Evolutionary conservation across 257 asterid genomes (phyloP), one percentile per base, ranked within the genome.

Genomic region (Nicotiana sylvestris): DNA sequence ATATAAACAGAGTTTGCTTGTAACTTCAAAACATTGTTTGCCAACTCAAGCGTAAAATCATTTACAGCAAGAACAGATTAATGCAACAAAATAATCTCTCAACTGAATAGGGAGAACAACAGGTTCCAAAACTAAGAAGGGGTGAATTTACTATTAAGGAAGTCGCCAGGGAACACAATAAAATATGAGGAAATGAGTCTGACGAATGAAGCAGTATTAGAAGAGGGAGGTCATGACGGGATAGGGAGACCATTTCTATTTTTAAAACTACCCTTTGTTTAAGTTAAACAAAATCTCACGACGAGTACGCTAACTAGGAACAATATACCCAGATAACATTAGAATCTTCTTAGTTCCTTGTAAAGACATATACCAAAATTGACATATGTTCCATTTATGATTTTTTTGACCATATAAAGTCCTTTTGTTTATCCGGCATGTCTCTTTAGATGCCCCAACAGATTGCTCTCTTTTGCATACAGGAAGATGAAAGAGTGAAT

Each of bases 171-270:
- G 11, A 72, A 72, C 27, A 11, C 62, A 49, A 49, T 3, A 49
- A 74, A 49, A 27, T 27, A 49, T 49, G 43, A 74, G 43, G 43
- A 74, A 74, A 62, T 74, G 80, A 74, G 27, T 72, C 60, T 49
- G 80, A 74, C 8, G 82, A 76, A 74, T 27, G 43, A 74, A 74
- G 21, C 43, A 16, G 43, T 49, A 51, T 74, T 49, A 49, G 80
- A 1, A 74, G 58, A 43, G 51, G 43, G 78, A 72, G 62, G 78
- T n/a, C 9, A 4, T 1, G 79, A 57, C 4, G 0, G 39, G 8
- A 25, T 49, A 25, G 7, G 60, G 35, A 16, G 43, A 18, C 15
- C 27, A 27, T 49, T 49, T 49, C 62, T 74, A 72, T 72, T 43
- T 72, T 25, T 61, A 72, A 9, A 33, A 9, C 56, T 4, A 33